A percentile compares a stretch with the other conserved stretches of the same genome.
Conservation (phyloP, 2,329 filamentous ascomycete genomes). For the Thielaviopsis ethacetica region DNA sequence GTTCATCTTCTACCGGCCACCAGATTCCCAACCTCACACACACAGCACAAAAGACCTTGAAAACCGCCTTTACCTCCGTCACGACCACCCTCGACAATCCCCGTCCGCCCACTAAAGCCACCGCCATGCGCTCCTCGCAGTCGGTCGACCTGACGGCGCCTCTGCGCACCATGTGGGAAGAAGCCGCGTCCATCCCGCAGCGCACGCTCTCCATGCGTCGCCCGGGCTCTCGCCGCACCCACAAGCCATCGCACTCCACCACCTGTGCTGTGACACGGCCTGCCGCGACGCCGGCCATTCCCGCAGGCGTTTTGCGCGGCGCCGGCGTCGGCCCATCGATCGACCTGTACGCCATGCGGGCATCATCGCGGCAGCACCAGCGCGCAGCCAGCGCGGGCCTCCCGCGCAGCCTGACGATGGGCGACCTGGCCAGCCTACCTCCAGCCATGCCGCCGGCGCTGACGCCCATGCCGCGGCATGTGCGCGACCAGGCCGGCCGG, state of each 20-base stretch:
- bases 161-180: slow-evolving; percentile 6
- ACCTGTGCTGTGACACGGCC: too few relatives aligned
- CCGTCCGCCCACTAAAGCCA: neutral
- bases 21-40: neutral
- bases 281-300: too few relatives aligned
- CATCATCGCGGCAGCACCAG: neutral
- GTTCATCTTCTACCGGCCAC: neutral
- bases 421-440: neutral
- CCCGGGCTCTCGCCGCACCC: neutral
- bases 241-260: neutral
- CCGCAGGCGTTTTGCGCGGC: too few relatives aligned
- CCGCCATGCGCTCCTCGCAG: slow-evolving; percentile 1
- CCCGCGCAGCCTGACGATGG: slow-evolving; percentile 2
- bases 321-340: too few relatives aligned
- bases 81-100: neutral
- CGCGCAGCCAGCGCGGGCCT: neutral
- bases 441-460: slow-evolving; percentile 1
- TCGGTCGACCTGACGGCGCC: slow-evolving; percentile 3
- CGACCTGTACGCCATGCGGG: too few relatives aligned
- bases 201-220: slow-evolving; percentile 4
- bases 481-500: slow-evolving; percentile 6
- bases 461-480: slow-evolving; percentile 3
- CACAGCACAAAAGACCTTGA: neutral
- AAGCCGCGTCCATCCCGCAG: slow-evolving; percentile 1
- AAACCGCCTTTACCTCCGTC: neutral